Evolutionary conservation across 441 rosid species (phyloP).

Genomic region (Syzygium malaccense): DNA sequence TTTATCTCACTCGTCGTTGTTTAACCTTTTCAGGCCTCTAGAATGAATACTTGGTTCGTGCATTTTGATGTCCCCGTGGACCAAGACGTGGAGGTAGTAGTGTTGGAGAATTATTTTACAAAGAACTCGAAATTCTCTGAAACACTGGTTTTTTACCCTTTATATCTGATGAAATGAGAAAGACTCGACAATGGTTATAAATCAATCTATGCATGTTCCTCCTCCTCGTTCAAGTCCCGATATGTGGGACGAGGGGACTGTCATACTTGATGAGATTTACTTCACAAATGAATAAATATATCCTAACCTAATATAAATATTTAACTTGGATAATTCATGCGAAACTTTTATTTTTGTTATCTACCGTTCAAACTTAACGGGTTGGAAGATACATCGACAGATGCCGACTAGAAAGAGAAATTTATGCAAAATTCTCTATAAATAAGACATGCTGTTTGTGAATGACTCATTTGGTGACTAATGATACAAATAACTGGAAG

Average conservation of each 20-base stretch:
- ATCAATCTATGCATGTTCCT: too few species aligned
- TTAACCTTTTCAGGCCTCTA: too few species aligned
- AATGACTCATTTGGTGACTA: neutral
- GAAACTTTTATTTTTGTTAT: neutral
- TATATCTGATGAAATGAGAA: too few species aligned
- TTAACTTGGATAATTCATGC: neutral
- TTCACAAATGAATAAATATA: neutral
- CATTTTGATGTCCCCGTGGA: too few species aligned
- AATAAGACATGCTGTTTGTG: neutral
- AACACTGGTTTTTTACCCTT: too few species aligned
- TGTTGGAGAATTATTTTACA: too few species aligned
- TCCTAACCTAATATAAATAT: neutral
- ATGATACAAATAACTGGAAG: neutral
- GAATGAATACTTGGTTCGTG: too few species aligned
- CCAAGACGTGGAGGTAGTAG: too few species aligned
- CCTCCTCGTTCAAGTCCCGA: neutral
- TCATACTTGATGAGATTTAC: neutral
- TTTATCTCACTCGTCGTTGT: too few species aligned
- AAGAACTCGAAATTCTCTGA: too few species aligned
- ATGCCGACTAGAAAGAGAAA: neutral
- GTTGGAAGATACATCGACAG: neutral
- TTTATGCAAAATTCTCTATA: neutral
- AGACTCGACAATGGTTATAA: too few species aligned
- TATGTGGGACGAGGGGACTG: neutral
- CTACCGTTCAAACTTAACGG: neutral